Base-by-base conservation (phyloP, 1,284 basidiomycete genomes). In the Ustilago shanxiensis region DNA sequence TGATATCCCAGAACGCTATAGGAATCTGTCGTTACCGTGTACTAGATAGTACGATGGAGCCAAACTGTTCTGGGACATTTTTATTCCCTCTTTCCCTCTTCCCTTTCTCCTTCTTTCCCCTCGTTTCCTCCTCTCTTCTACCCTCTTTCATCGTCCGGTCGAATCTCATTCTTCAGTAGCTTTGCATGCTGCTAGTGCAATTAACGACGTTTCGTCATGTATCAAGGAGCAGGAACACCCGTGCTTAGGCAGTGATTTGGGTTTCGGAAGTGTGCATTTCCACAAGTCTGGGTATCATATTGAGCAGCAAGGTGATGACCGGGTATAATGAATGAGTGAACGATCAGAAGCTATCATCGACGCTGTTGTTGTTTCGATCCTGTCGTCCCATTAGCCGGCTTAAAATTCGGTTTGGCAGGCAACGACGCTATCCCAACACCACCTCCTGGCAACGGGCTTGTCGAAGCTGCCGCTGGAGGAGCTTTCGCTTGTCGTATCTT, bases 1-100 rank as follows among this genome's bases (percentile, higher is more conserved):
- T 79, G 68, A 79, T 77, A 77, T 72, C 66, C 62, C 70, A 65
- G 66, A 62, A 73, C 73, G 67, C 70, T 72, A 79, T 79, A 79
- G 77, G 77, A 79, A 79, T 73, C 77, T 52, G 61, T 58, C 64
- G 39, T 50, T 41, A 52, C 37, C 39, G 67, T 76, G 64, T 60
- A 11, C 16, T 39, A 66, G 66, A 64, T 74, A 61, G 72, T 26
- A 51, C 44, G 65, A 41, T 60, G 63, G 77, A 67, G 77, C 77
- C 77, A 72, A 70, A 72, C 58, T 73, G 72, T 72, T 72, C 62
- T 70, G 73, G 74, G 77, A 79, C 77, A 79, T 71, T 72, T 65
- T 59, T 44, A 18, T 20, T 51, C 24, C 20, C 22, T 50, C 35
- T 28, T 28, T 41, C 24, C 33, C 35, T 41, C 37, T 41, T 55